phyloP scores from a whole-genome alignment of 2,329 filamentous ascomycete species.

The Sporothrix inflata region DNA sequence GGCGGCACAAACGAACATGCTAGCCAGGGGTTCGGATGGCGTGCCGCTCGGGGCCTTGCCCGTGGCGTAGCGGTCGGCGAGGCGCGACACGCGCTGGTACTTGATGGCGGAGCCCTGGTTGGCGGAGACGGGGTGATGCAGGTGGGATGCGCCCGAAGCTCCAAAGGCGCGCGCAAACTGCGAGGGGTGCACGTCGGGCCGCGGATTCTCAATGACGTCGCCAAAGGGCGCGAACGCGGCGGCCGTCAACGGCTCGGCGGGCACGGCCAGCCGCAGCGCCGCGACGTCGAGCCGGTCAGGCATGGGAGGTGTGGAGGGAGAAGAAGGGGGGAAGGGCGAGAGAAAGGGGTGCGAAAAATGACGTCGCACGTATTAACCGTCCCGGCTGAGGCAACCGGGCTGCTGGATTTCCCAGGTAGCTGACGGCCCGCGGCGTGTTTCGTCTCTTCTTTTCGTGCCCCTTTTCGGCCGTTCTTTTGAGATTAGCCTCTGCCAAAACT shows the following conservation, averaged over 20 bases:
- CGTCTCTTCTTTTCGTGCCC: conserved; percentile 4
- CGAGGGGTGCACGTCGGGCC: conserved; percentile 57
- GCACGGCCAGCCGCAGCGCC: conserved; percentile 52
- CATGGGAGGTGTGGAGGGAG: conserved; percentile 15
- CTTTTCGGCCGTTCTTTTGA: conserved; percentile 4
- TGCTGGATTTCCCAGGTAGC: neutral
- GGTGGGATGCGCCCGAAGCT: conserved; percentile 34
- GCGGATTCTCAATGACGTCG: conserved; percentile 77
- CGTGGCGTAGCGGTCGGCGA: conserved; percentile 71
- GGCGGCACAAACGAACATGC: conserved; percentile 85
- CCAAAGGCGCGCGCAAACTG: conserved; percentile 37
- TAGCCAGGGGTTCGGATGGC: conserved; percentile 68
- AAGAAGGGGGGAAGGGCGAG: neutral
- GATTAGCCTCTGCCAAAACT: neutral
- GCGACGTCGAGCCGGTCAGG: conserved; percentile 48
- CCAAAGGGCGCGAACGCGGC: conserved; percentile 78
- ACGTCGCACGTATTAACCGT: conserved; percentile 19
- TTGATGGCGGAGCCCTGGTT: conserved; percentile 92
- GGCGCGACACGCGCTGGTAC: conserved; percentile 76
- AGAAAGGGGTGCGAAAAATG: neutral
- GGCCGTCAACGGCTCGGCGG: conserved; percentile 67
- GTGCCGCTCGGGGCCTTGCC: conserved; percentile 57
- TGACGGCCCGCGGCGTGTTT: neutral
- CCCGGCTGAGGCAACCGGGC: neutral
- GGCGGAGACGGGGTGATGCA: conserved; percentile 59